These are phyloP conservation scores for Penicillium mononematosum DNA, from an alignment of 495 filamentous ascomycete species.

Conservation along the genomic window DNA sequence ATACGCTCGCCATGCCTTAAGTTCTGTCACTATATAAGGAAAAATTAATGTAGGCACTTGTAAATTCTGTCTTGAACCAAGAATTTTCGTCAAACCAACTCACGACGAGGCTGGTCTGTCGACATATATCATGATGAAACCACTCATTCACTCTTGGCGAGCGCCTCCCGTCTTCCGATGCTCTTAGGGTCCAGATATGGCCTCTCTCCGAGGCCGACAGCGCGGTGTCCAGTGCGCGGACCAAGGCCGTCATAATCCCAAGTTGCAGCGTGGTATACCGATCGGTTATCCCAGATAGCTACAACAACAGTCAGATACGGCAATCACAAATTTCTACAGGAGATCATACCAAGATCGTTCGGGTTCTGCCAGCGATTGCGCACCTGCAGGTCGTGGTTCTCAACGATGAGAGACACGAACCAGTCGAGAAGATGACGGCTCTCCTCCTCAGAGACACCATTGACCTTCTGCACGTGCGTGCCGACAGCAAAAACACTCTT, in stretches of 20 bases:
- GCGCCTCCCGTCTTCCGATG: conserved; percentile 45
- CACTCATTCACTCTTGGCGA: conserved; percentile 21
- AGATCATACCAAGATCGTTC: conserved; percentile 51
- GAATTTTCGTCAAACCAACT: too few species aligned
- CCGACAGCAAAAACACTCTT: conserved; percentile 69
- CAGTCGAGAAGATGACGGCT: conserved; percentile 58
- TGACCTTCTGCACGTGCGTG: conserved; percentile 57
- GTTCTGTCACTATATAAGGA: too few species aligned
- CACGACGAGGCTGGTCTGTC: too few species aligned
- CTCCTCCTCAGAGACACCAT: conserved; percentile 66
- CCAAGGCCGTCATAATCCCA: conserved; percentile 65
- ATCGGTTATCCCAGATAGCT: conserved; percentile 81
- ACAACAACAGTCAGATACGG: neutral
- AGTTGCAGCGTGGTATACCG: conserved; percentile 68
- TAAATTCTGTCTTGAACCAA: too few species aligned
- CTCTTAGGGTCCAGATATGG: conserved; percentile 61
- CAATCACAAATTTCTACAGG: neutral
- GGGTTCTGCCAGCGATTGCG: conserved; percentile 60
- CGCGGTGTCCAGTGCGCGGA: conserved; percentile 56
- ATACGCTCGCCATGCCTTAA: too few species aligned
- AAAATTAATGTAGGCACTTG: too few species aligned
- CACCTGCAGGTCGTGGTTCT: conserved; percentile 82
- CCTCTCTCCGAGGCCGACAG: conserved; percentile 65
- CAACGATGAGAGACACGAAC: conserved; percentile 61
- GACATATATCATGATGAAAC: too few species aligned